These are phyloP conservation scores for Camellia granthamiana DNA, from an alignment of 148 eudicot genomes.

Conservation along the genomic window DNA sequence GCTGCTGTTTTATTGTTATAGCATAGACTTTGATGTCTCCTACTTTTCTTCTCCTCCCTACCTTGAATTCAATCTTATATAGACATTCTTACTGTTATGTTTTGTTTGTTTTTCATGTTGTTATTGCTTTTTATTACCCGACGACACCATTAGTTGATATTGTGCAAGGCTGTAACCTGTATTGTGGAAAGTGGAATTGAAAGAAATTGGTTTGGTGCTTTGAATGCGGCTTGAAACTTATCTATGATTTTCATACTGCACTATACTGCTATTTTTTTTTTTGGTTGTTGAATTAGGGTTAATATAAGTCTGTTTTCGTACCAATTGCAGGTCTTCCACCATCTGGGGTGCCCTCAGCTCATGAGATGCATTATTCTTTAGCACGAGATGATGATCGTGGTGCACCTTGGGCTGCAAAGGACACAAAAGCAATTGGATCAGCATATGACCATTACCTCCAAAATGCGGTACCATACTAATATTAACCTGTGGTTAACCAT, in stretches of 20 bases:
- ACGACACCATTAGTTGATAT: background rate
- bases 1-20: background rate
- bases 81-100: background rate
- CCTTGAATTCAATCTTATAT: background rate
- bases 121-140: background rate
- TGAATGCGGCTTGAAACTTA: background rate
- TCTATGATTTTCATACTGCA: background rate
- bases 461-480: slow-evolving; percentile 34
- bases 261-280: background rate
- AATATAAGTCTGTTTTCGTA: background rate
- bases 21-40: background rate
- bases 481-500: background rate
- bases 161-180: background rate
- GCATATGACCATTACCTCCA: slow-evolving; percentile 73
- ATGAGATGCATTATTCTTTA: slow-evolving; percentile 40
- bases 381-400: slow-evolving; percentile 39
- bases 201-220: background rate
- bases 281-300: background rate
- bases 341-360: slow-evolving; percentile 34
- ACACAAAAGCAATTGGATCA: slow-evolving; percentile 51
- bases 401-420: slow-evolving; percentile 43
- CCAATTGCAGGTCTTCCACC: slow-evolving; percentile 41
- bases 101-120: background rate
- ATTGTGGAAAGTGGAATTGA: background rate
- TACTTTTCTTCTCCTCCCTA: too few relatives aligned